A percentile compares a stretch with the other conserved stretches of the same genome.
phyloP scores from a whole-genome alignment of 768 basidiomycete species.

The Strobilomyces echinocephalus region DNA sequence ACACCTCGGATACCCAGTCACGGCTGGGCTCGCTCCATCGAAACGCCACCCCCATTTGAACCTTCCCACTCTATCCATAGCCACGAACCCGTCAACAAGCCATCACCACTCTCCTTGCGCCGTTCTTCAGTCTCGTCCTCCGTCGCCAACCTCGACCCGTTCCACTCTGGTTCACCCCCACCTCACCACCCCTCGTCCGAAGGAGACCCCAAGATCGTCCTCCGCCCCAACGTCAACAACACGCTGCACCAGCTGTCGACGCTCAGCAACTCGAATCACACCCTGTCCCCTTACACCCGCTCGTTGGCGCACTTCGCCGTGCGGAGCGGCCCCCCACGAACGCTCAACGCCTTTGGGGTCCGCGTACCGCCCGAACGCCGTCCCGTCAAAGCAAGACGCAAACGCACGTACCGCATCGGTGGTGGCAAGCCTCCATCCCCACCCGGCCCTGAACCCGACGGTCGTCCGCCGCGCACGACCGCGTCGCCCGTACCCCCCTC shows the following conservation, averaged over 20 bases:
- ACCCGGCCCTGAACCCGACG: neutral
- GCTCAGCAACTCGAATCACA: conserved; percentile 86
- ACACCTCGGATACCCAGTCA: conserved; percentile 30
- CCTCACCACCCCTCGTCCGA: conserved; percentile 32
- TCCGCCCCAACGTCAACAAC: conserved; percentile 64
- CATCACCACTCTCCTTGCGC: conserved; percentile 16
- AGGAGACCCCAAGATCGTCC: conserved; percentile 51
- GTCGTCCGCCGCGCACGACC: conserved; percentile 13
- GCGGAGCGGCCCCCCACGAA: conserved; percentile 73
- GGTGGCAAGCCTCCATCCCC: conserved; percentile 30
- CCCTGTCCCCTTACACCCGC: conserved; percentile 89
- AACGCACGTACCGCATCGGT: conserved; percentile 65
- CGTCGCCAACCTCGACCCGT: conserved; percentile 25
- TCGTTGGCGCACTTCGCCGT: conserved; percentile 90
- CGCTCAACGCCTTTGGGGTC: conserved; percentile 32
- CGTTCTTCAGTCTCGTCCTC: conserved; percentile 35
- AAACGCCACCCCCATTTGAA: conserved; percentile 42
- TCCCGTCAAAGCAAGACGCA: conserved; percentile 69
- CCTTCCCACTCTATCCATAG: conserved; percentile 15
- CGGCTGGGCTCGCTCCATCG: conserved; percentile 39
- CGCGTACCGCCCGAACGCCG: conserved; percentile 40
- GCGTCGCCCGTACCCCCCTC: conserved; percentile 37
- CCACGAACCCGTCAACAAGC: conserved; percentile 17
- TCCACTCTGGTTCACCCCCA: conserved; percentile 34
- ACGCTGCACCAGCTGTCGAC: conserved; percentile 83